A percentile compares a stretch with the other conserved stretches of the same genome.
phyloP scores from a whole-genome alignment of 164 flowering plant species.

The Annona squamosa region DNA sequence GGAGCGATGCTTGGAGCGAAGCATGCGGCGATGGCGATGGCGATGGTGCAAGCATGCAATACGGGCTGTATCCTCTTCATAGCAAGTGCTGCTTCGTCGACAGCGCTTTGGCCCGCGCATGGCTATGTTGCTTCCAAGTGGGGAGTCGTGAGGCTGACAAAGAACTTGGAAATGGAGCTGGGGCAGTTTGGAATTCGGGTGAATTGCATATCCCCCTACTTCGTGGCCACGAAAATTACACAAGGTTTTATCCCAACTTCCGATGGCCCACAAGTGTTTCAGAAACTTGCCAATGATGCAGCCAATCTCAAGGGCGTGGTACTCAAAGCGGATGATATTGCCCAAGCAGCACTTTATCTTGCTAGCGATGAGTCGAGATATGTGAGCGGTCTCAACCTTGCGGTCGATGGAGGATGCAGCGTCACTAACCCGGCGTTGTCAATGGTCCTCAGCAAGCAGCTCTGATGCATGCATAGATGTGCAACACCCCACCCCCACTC shows the following conservation, averaged over 20 bases:
- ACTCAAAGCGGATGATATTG: conserved; percentile 51
- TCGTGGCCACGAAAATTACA: conserved; percentile 36
- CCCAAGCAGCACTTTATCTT: conserved; percentile 72
- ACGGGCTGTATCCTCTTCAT: conserved; percentile 43
- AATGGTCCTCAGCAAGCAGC: no score
- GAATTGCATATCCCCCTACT: conserved; percentile 52
- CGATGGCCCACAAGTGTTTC: conserved; percentile 17
- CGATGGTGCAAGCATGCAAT: conserved; percentile 52
- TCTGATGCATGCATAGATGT: no score
- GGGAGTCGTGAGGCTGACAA: conserved; percentile 32
- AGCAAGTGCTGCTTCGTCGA: conserved; percentile 36
- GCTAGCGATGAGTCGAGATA: conserved; percentile 80
- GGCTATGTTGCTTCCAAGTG: conserved; percentile 33
- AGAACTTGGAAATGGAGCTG: conserved; percentile 32
- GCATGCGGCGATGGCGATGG: conserved; percentile 64
- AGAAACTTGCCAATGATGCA: conserved; percentile 22
- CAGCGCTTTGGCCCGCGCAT: conserved; percentile 31
- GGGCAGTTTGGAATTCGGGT: conserved; percentile 40
- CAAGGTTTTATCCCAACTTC: conserved; percentile 33
- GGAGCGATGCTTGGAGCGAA: conserved; percentile 64
- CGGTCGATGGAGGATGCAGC: conserved; percentile 77
- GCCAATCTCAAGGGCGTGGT: conserved; percentile 43
- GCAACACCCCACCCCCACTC: no score
- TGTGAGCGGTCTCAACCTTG: conserved; percentile 83
- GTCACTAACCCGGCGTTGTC: conserved; percentile 18